Evolutionary conservation across 78 protist genomes (phyloP), one percentile per base, ranked within the genome.

Genomic region (Pigoraptor vietnamica): DNA sequence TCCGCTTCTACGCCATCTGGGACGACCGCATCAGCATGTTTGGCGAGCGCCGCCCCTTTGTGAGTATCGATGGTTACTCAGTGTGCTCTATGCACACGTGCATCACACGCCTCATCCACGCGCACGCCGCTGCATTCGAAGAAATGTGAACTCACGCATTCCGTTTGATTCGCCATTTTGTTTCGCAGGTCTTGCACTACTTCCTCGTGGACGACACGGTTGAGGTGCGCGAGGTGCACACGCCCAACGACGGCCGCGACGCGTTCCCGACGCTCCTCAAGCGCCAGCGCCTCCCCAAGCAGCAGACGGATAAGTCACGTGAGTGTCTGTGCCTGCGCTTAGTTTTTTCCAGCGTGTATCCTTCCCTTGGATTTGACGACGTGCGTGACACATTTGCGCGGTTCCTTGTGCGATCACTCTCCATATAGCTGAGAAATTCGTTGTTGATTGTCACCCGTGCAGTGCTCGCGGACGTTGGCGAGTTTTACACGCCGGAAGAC

Each of bases 161-260:
- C 83, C 83, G 14, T 10, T 24, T 2, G 1, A 10, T 24, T 1
- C 1, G 23, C 40, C 33, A 1, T 39, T 10, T 29, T 9, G 34
- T 83, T 1, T 14, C 37, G 38, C 83, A 89, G 91, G 84, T 35
- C 2, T 10, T 92, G 34, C 93, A 40, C 40, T 94, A 79, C 91
- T 94, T 79, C 81, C 39, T 92, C 35, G 92, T 81, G 32, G 94
- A 94, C 92, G 94, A 94, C 94, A 92, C 94, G n/a, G 33, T 86
- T n/a, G 93, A 94, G 90, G 84, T 92, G 36, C 39, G 81, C 29
- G 95, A 94, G 92, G 89, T 84, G 23, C 56, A 40, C 33, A 0
- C 19, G 40, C 10, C 89, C 81, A 97, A 97, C 93, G 86, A 93
- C 0, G 98, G 98, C 0, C 38, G 93, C 24, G 96, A 95, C 90